Evolutionary conservation across 2,329 filamentous ascomycete genomes (phyloP).

Genomic region (Colletotrichum tofieldiae): DNA sequence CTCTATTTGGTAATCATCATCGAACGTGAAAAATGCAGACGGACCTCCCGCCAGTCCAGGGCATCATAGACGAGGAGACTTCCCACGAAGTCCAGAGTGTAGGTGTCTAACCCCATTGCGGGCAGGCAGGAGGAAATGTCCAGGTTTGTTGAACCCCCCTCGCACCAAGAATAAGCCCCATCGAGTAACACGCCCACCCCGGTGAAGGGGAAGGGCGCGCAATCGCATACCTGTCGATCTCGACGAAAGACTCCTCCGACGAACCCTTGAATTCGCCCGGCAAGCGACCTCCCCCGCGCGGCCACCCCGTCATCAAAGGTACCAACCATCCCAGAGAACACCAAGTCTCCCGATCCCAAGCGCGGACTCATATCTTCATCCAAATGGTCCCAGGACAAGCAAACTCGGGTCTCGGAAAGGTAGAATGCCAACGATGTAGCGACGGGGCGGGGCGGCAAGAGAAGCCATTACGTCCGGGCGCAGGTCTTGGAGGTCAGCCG

Average conservation of each 20-base stretch:
- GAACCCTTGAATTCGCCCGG: conserved; percentile 50
- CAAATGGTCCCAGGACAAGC: conserved; percentile 66
- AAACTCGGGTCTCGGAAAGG: conserved; percentile 26
- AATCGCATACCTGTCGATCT: conserved; percentile 99
- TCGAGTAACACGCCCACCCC: conserved; percentile 86
- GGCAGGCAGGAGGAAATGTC: conserved; percentile 15
- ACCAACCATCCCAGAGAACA: conserved; percentile 41
- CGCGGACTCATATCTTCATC: conserved; percentile 94
- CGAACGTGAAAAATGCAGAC: conserved; percentile 46
- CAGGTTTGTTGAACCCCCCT: conserved; percentile 74
- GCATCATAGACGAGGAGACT: conserved; percentile 53
- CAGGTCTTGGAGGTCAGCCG: conserved; percentile 84
- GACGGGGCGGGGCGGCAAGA: conserved; percentile 57
- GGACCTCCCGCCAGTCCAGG: conserved; percentile 41
- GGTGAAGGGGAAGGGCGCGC: conserved; percentile 61
- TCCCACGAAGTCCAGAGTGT: conserved; percentile 61
- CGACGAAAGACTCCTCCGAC: conserved; percentile 84
- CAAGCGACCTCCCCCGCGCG: conserved; percentile 48
- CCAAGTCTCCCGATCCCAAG: conserved; percentile 50
- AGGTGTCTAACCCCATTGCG: conserved; percentile 42
- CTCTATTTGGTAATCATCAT: conserved; percentile 96
- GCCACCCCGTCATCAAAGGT: conserved; percentile 49
- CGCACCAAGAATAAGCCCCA: conserved; percentile 99
- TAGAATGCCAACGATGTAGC: conserved; percentile 60
- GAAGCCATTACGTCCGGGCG: conserved; percentile 60